phyloP scores from a whole-genome alignment of 495 filamentous ascomycete genomes.

The Trichoderma asperelloides region DNA sequence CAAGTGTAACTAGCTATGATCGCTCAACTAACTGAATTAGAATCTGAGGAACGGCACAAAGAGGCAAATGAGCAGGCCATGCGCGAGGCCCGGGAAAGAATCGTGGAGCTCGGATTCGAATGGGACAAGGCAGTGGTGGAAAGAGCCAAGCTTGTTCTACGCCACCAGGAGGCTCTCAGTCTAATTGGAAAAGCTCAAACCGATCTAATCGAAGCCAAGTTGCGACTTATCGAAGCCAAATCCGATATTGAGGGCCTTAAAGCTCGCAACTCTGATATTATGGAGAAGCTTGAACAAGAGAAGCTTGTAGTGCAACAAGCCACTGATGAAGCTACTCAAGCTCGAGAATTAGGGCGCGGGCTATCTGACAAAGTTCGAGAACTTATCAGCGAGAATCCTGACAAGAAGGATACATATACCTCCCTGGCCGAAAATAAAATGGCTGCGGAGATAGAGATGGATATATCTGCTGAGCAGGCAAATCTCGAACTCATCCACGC shows the following conservation, averaged over 20 bases:
- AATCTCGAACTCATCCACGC: slow-evolving; percentile 73
- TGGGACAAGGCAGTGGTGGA: slow-evolving; percentile 50
- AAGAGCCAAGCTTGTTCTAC: slow-evolving; percentile 53
- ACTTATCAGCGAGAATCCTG: slow-evolving; percentile 15
- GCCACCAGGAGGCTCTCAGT: slow-evolving; percentile 49
- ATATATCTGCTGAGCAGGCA: slow-evolving; percentile 65
- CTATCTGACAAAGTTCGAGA: neutral
- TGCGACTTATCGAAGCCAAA: slow-evolving; percentile 65
- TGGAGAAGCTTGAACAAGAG: slow-evolving; percentile 17
- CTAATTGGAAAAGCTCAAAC: slow-evolving; percentile 50
- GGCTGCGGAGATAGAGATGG: slow-evolving; percentile 56
- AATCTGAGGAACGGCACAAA: slow-evolving; percentile 43
- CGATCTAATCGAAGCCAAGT: slow-evolving; percentile 54
- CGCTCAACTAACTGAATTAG: slow-evolving; percentile 23
- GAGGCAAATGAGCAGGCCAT: slow-evolving; percentile 26
- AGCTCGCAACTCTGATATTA: slow-evolving; percentile 51
- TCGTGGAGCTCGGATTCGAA: slow-evolving; percentile 36
- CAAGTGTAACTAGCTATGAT: neutral
- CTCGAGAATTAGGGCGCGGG: neutral
- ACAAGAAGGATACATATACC: slow-evolving; percentile 28
- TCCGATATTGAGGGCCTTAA: slow-evolving; percentile 65
- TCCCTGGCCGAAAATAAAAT: slow-evolving; percentile 30
- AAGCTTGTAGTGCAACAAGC: slow-evolving; percentile 26
- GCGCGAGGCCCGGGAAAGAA: slow-evolving; percentile 29
- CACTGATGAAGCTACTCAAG: slow-evolving; percentile 24